Base-by-base conservation (phyloP, 2,329 filamentous ascomycete species). In the Dendryphion nanum region DNA sequence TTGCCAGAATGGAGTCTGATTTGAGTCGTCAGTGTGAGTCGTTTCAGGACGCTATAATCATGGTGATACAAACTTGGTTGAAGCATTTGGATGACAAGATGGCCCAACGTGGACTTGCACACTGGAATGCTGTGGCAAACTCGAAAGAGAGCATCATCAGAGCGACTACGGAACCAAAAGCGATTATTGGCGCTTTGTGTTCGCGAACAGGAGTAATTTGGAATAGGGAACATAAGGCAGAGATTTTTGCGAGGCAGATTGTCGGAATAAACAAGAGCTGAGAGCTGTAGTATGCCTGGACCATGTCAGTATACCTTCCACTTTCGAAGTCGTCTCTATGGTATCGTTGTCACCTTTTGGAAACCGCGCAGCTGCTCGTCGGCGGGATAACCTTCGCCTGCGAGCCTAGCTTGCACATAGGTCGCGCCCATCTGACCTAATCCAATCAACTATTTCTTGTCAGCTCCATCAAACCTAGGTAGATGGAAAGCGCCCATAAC, bases 191-290 rank as follows among this genome's bases (percentile, higher is more conserved):
- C 6, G 30, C 29, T 20, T 38, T 38, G 17, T 38, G 29, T 18
- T 38, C 36, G n/a, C 29, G 36, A 16, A 26, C 29, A 19, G 36
- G 36, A 16, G 30, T 38, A 8, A 38, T 26, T 38, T 33, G 29
- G 17, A 18, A 20, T 10, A 38, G 16, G 5, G 36, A 38, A 19
- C 33, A 16, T 13, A 38, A 30, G 2, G 33, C 19, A 18, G 36
- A 38, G 6, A 33, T 15, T 19, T 38, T 38, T 3, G 36, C 18
- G 18, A 32, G 10, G 20, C 36, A 33, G 15, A 38, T 33, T 12
- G 30, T 26, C 6, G 30, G 36, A 24, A 38, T 18, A 29, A 38
- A 38, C 4, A 38, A 30, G 16, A 38, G 29, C 17, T 38, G 36
- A 15, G 36, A 38, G 17, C 26, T 29, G 26, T 24, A 33, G 17